A percentile compares a stretch with the other conserved stretches of the same genome.
phyloP scores from a whole-genome alignment of 495 filamentous ascomycete genomes.

The Opeltia flavorubescens region DNA sequence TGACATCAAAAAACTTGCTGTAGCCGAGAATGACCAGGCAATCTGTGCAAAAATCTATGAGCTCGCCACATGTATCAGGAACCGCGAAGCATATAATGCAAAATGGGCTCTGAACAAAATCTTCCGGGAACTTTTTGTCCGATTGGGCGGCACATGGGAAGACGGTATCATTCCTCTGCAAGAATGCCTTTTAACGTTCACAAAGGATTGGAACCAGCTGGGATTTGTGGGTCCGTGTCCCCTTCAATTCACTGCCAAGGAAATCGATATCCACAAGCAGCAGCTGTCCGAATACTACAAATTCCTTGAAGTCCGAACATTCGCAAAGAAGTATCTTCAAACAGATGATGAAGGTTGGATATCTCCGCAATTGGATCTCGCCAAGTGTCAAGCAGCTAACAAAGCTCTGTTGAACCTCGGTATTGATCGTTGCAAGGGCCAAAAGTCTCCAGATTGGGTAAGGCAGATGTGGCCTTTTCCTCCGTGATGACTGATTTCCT shows the following conservation, averaged over 20 bases:
- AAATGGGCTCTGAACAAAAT: slow-evolving; percentile 18
- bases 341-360: slow-evolving; percentile 28
- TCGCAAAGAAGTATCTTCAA: slow-evolving; percentile 22
- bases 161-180: slow-evolving; percentile 23
- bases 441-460: slow-evolving; percentile 19
- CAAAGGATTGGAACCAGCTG: slow-evolving; percentile 19
- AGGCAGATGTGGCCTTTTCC: slow-evolving; percentile 22
- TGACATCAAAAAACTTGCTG: slow-evolving; percentile 16
- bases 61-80: slow-evolving; percentile 18
- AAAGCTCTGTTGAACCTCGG: slow-evolving; percentile 18
- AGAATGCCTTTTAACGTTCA: slow-evolving; percentile 23
- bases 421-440: slow-evolving; percentile 16
- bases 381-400: slow-evolving; percentile 18
- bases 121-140: slow-evolving; percentile 24
- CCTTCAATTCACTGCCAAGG: slow-evolving; percentile 18
- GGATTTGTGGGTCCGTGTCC: slow-evolving; percentile 20
- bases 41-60: slow-evolving; percentile 25
- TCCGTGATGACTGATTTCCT: background rate
- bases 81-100: slow-evolving; percentile 19
- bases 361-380: slow-evolving; percentile 21
- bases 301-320: slow-evolving; percentile 20
- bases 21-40: slow-evolving; percentile 15
- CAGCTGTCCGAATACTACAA: slow-evolving; percentile 21
- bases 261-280: slow-evolving; percentile 16
- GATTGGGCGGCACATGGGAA: slow-evolving; percentile 20